Conservation (phyloP, 805 yeast species). For the Pachysolen tannophilus region DNA sequence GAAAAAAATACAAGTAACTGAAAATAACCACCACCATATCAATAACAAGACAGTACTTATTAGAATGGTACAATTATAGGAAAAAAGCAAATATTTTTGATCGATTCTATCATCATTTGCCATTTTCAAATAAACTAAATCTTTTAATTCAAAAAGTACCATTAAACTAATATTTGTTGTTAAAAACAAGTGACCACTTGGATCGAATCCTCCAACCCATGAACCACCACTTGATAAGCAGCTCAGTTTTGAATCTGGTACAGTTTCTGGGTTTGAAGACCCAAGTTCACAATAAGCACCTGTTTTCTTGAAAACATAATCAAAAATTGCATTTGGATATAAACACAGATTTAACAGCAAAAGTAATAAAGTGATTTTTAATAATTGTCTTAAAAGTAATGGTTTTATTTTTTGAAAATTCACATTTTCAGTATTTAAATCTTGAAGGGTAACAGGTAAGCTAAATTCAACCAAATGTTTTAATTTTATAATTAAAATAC, state of each 20-base stretch:
- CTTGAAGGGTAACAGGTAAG: no score
- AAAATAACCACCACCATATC: slow-evolving; percentile 31
- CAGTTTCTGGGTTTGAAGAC: no score
- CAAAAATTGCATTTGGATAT: background rate
- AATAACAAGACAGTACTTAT: slow-evolving; percentile 11
- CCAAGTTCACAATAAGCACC: background rate
- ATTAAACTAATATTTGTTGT: slow-evolving; percentile 34
- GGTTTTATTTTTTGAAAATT: background rate
- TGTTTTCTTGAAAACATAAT: background rate
- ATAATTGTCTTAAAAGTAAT: background rate
- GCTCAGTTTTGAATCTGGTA: background rate
- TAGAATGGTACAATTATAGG: background rate
- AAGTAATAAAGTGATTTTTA: background rate
- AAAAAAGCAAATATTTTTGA: slow-evolving; percentile 8
- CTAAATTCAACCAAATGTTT: no score
- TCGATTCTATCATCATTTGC: background rate
- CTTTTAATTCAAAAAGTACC: slow-evolving; percentile 26
- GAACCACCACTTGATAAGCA: slow-evolving; percentile 17
- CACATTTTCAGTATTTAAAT: background rate
- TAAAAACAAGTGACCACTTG: slow-evolving; percentile 46
- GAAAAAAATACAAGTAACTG: slow-evolving; percentile 39
- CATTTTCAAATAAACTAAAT: slow-evolving; percentile 10
- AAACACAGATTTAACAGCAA: background rate
- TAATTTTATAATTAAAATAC: background rate
- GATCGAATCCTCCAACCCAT: slow-evolving; percentile 46